Percentiles rank a stretch among this genome's conserved stretches.
Evolutionary conservation across 805 yeast species (phyloP).

Genomic region (Metschnikowia similis): DNA sequence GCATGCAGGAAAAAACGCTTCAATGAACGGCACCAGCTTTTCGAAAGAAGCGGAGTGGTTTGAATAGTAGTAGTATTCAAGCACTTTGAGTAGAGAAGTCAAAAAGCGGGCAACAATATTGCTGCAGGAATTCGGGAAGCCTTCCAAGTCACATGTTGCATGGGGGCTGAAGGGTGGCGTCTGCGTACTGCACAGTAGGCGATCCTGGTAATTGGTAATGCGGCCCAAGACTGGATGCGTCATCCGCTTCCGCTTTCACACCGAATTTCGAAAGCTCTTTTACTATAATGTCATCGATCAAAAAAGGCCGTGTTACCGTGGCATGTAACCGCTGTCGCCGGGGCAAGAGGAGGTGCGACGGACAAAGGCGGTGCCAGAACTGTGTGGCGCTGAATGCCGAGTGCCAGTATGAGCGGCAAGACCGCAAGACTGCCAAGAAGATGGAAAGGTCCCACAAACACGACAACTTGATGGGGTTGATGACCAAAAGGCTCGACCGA

Average conservation of each 20-base stretch:
- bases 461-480: not conserved
- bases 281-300: not conserved
- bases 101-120: too few species aligned
- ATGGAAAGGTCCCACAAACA: constrained; percentile 1
- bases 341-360: constrained; percentile 16
- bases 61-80: too few species aligned
- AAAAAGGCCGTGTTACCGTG: constrained; percentile 10
- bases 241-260: not conserved
- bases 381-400: constrained; percentile 9
- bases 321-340: constrained; percentile 17
- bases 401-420: constrained; percentile 13
- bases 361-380: constrained; percentile 11
- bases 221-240: not conserved
- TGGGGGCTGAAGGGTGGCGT: not conserved
- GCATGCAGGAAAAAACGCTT: not conserved
- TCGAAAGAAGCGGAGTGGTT: too few species aligned
- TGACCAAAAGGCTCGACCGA: constrained; percentile 6
- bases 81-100: too few species aligned
- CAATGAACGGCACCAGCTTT: too few species aligned
- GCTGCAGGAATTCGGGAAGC: too few species aligned
- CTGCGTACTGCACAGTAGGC: not conserved
- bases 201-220: not conserved
- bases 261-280: too few species aligned
- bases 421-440: constrained; percentile 4
- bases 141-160: not conserved